Percentiles rank a stretch among this genome's conserved stretches.
Evolutionary conservation across 164 flowering plant species (phyloP).

Genomic region (Akebia trifoliata): DNA sequence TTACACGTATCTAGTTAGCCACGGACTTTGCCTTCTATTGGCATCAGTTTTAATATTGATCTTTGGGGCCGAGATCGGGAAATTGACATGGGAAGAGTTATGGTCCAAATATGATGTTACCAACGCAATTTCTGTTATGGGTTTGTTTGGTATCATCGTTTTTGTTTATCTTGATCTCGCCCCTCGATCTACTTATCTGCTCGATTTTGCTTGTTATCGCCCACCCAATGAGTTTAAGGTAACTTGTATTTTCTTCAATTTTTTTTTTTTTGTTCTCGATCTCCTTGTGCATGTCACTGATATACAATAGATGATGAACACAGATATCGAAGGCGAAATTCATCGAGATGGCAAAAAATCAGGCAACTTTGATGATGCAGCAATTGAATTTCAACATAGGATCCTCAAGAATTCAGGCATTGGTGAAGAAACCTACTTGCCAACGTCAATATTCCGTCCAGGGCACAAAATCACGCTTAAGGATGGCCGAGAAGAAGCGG

Average conservation of each 20-base stretch:
- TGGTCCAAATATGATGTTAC: conserved; percentile 10
- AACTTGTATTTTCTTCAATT: too few species aligned
- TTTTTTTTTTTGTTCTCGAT: neutral
- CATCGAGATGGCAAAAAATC: conserved; percentile 52
- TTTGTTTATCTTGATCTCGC: conserved; percentile 27
- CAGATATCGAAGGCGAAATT: conserved; percentile 49
- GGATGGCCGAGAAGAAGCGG: conserved; percentile 64
- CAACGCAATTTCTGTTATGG: conserved; percentile 16
- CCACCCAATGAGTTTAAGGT: conserved; percentile 69
- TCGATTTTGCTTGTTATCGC: conserved; percentile 63
- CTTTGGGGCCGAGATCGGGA: conserved; percentile 26
- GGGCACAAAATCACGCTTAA: conserved; percentile 31
- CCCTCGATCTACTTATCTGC: conserved; percentile 44
- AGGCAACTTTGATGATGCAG: conserved; percentile 39
- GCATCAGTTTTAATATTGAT: conserved; percentile 26
- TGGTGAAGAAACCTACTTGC: conserved; percentile 66
- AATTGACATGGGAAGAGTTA: conserved; percentile 25
- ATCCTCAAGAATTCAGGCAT: conserved; percentile 51
- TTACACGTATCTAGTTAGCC: conserved; percentile 41
- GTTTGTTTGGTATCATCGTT: conserved; percentile 16
- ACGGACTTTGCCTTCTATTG: conserved; percentile 24
- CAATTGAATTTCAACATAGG: conserved; percentile 38
- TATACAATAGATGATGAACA: too few species aligned
- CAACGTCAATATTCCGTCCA: conserved; percentile 37
- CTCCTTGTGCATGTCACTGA: neutral